Percentiles rank a stretch among this genome's conserved stretches.
Evolutionary conservation across 2,329 filamentous ascomycete species (phyloP).

Genomic region (Penicillium palitans): DNA sequence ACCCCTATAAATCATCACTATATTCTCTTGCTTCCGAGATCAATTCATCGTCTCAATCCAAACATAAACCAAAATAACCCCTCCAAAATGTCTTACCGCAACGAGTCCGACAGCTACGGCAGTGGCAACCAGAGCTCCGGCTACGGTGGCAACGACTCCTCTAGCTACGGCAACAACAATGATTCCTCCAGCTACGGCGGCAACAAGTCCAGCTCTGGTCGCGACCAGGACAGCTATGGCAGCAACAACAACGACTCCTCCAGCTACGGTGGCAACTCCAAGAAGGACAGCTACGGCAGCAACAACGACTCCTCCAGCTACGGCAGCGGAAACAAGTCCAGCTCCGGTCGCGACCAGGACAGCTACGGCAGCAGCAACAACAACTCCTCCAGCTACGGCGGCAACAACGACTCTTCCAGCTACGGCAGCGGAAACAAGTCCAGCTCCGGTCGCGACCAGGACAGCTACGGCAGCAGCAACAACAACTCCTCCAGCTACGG

Average conservation of each 20-base stretch:
- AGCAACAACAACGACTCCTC: not conserved
- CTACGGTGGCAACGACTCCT: slow-evolving; percentile 3
- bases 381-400: not conserved
- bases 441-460: not conserved
- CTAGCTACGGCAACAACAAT: not conserved
- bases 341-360: not conserved
- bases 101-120: slow-evolving; percentile 12
- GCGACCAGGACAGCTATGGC: not conserved
- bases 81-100: slow-evolving; percentile 9
- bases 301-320: not conserved
- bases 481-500: not conserved
- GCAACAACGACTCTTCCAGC: not conserved
- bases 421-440: not conserved
- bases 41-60: not conserved
- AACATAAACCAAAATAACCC: not conserved
- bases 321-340: not conserved
- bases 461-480: not conserved
- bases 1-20: not conserved
- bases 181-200: not conserved
- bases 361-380: not conserved
- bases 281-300: not conserved
- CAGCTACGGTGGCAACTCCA: not conserved
- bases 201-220: not conserved
- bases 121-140: slow-evolving; percentile 14
- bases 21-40: not conserved